These are phyloP conservation scores for Geranium brycei DNA, from an alignment of 345 rosid genomes.

Conservation along the genomic window DNA sequence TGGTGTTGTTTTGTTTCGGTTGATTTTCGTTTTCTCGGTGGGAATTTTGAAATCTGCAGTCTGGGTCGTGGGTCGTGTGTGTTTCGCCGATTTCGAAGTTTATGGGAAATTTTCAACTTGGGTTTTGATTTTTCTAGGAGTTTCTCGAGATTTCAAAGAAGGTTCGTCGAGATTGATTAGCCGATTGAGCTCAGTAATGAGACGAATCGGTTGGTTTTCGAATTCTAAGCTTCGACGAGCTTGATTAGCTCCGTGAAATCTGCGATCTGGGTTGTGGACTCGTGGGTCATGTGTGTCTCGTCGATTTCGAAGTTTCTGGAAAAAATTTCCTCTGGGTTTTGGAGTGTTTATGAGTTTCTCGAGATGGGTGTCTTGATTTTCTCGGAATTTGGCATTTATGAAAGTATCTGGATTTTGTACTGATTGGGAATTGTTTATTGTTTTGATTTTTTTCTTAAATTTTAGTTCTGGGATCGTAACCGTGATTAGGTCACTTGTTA, in stretches of 20 bases:
- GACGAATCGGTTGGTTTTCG: too few species aligned
- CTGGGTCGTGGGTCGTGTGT: neutral
- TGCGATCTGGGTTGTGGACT: too few species aligned
- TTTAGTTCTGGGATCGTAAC: neutral
- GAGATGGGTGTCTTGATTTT: neutral
- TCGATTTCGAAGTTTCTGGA: neutral
- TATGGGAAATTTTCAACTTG: neutral
- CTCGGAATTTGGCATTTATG: too few species aligned
- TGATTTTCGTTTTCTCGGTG: neutral
- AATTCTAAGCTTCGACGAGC: too few species aligned
- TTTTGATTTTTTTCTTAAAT: too few species aligned
- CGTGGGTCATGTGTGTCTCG: neutral
- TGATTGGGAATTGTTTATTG: neutral
- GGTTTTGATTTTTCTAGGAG: neutral
- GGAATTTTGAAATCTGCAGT: neutral
- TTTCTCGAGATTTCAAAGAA: neutral
- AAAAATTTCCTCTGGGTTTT: slow-evolving; percentile 4
- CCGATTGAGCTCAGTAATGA: too few species aligned
- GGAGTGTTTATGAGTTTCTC: neutral
- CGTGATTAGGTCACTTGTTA: slow-evolving; percentile 11
- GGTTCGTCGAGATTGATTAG: too few species aligned
- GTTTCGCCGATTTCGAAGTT: neutral
- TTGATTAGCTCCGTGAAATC: neutral
- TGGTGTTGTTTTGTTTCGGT: too few species aligned
- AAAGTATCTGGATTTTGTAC: too few species aligned